Base-by-base conservation (phyloP, 305 asterid species). In the Caryopteris hybrid region DNA sequence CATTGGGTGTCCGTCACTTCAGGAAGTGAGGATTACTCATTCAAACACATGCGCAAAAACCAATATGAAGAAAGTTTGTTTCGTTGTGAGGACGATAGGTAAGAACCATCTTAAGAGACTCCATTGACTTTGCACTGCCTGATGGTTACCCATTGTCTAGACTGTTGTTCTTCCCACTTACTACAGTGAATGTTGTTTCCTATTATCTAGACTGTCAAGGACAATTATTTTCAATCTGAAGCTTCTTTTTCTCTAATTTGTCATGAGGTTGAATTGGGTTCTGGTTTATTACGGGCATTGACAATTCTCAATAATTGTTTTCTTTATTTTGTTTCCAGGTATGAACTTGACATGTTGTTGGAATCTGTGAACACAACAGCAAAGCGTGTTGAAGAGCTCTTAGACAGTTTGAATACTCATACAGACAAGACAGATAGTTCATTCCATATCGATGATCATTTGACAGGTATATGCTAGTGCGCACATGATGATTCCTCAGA, bases 51-150 rank as follows among this genome's bases (percentile, higher is more conserved):
- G 98, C 90, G 97, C 61, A 90, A 87, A 77, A 93, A 93, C 81
- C 98, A 90, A 79, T 90, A 93, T 70, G 98, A 93, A 81, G 98
- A 93, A 72, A 90, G 98, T 80, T 82, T 93, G 89, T 90, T 88
- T 68, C 88, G 95, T 47, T 93, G 98, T 68, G 98, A 93, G 83
- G 98, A 93, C 63, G 98, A 93, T 87, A 86, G 97, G 98, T 93
- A 67, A 71, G 79, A 73, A 43, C 64, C 33, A 11, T 73, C 64
- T 62, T 70, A 60, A 64, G 52, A 52, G 63, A 45, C 48, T 66
- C 36, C 14, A 68, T 54, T 38, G 39, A 65, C 39, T 61, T 77
- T 58, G 43, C 8, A 38, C 29, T 45, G 56, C 41, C 9, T 48
- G 34, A 58, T n/a, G n/a, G 25, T 41, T 20, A 29, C 17, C 63